Conservation (phyloP, 805 yeast species). For the Starmerella powellii region DNA sequence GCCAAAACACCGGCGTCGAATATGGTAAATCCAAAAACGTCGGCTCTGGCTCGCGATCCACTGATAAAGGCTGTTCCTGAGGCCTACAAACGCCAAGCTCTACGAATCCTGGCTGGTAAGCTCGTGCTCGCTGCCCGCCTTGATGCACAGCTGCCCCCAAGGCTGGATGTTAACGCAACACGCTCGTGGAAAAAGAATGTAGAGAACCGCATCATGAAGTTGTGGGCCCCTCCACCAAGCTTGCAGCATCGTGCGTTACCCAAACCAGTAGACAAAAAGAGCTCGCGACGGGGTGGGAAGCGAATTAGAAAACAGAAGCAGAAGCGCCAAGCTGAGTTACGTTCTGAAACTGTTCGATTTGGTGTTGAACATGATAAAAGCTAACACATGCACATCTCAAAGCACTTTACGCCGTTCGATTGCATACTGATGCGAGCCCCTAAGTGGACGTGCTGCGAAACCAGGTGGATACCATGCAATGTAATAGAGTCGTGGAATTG, state of each 20-base stretch:
- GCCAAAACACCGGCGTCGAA: constrained; percentile 73
- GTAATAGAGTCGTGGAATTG: too few relatives aligned
- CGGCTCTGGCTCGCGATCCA: constrained; percentile 28
- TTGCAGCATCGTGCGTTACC: constrained; percentile 53
- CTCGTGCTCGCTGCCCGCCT: constrained; percentile 71
- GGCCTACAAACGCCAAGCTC: constrained; percentile 44
- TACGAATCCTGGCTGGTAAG: constrained; percentile 71
- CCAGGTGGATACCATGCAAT: too few relatives aligned
- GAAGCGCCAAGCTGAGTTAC: constrained; percentile 65
- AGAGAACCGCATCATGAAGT: constrained; percentile 49
- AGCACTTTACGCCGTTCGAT: too few relatives aligned
- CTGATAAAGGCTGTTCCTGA: constrained; percentile 11
- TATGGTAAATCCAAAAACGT: constrained; percentile 40
- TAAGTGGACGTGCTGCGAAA: too few relatives aligned
- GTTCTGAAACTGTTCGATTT: constrained; percentile 74
- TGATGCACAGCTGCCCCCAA: constrained; percentile 36
- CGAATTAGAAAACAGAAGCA: constrained; percentile 69
- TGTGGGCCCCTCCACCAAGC: constrained; percentile 65
- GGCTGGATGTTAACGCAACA: constrained; percentile 46
- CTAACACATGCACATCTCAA: too few relatives aligned
- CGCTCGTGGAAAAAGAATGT: constrained; percentile 46
- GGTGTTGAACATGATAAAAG: constrained; percentile 44
- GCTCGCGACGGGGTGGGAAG: constrained; percentile 79
- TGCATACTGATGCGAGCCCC: too few relatives aligned
- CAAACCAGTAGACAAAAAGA: constrained; percentile 58